Evolutionary conservation across 768 basidiomycete species (phyloP).

Genomic region (Pisolithus tinctorius): DNA sequence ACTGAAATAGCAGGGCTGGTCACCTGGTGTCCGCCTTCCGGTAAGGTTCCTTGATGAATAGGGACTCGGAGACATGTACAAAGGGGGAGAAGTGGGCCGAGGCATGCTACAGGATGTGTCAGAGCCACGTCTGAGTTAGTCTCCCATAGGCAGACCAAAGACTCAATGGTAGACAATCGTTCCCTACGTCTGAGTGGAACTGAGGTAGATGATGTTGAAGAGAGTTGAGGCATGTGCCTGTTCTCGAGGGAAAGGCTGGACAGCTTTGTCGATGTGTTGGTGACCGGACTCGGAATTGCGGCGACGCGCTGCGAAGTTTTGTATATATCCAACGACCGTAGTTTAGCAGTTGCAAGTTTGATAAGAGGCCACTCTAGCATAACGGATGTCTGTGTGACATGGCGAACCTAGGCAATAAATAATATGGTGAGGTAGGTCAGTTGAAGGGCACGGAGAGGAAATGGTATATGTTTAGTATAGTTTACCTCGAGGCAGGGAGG

Average conservation of each 20-base stretch:
- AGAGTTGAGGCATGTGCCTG: constrained; percentile 28
- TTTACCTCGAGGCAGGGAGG: constrained; percentile 67
- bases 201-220: constrained; percentile 31
- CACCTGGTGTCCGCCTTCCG: constrained; percentile 61
- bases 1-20: constrained; percentile 22
- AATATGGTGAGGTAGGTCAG: not conserved
- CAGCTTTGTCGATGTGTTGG: constrained; percentile 84
- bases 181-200: constrained; percentile 24
- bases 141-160: too few species aligned
- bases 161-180: too few species aligned
- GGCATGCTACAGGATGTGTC: constrained; percentile 43
- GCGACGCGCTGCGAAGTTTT: constrained; percentile 85
- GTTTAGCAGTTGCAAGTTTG: constrained; percentile 75
- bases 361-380: constrained; percentile 93
- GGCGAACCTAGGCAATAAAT: constrained; percentile 53
- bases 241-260: constrained; percentile 70
- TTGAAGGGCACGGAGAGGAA: not conserved
- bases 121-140: constrained; percentile 40
- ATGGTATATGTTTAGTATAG: too few species aligned
- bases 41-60: constrained; percentile 56
- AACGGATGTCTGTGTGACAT: constrained; percentile 94
- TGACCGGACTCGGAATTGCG: constrained; percentile 73
- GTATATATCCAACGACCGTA: constrained; percentile 89
- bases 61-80: constrained; percentile 31
- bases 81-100: constrained; percentile 43